Evolutionary conservation across 345 rosid species (phyloP).

Genomic region (Linum tenue): DNA sequence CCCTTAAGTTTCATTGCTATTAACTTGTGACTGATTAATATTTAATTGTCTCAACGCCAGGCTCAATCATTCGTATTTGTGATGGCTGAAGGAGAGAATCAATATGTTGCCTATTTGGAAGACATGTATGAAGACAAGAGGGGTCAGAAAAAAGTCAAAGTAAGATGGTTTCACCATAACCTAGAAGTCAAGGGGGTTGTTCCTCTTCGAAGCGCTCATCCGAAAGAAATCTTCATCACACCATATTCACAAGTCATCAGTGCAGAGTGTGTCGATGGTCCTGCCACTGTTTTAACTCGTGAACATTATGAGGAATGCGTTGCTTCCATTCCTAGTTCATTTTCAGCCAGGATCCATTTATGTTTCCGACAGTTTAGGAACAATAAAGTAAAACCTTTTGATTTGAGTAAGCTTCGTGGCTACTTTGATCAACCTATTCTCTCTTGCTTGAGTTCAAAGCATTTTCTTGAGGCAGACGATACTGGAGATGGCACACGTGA

Average conservation of each 20-base stretch:
- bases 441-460: slow-evolving; percentile 47
- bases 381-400: slow-evolving; percentile 72
- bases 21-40: slow-evolving; percentile 10
- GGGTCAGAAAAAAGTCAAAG: slow-evolving; percentile 87
- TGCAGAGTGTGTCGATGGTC: slow-evolving; percentile 94
- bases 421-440: slow-evolving; percentile 73
- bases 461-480: slow-evolving; percentile 33
- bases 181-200: slow-evolving; percentile 77
- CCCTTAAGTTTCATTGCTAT: slow-evolving; percentile 1
- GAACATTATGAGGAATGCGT: slow-evolving; percentile 68
- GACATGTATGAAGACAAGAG: slow-evolving; percentile 97
- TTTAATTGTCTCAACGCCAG: slow-evolving; percentile 29
- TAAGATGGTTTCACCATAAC: slow-evolving; percentile 90
- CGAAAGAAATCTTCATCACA: slow-evolving; percentile 92
- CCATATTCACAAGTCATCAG: slow-evolving; percentile 88
- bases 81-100: slow-evolving; percentile 77
- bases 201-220: slow-evolving; percentile 63
- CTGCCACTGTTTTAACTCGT: slow-evolving; percentile 67
- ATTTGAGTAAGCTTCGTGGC: slow-evolving; percentile 76
- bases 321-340: slow-evolving; percentile 50
- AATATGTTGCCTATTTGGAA: slow-evolving; percentile 82
- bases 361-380: slow-evolving; percentile 80
- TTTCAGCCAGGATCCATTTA: slow-evolving; percentile 51
- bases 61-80: slow-evolving; percentile 89
- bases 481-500: slow-evolving; percentile 30